A percentile compares a stretch with the other conserved stretches of the same genome.
Conservation (phyloP, 108 stramenopile species). For the Aureococcus anophagefferens region DNA sequence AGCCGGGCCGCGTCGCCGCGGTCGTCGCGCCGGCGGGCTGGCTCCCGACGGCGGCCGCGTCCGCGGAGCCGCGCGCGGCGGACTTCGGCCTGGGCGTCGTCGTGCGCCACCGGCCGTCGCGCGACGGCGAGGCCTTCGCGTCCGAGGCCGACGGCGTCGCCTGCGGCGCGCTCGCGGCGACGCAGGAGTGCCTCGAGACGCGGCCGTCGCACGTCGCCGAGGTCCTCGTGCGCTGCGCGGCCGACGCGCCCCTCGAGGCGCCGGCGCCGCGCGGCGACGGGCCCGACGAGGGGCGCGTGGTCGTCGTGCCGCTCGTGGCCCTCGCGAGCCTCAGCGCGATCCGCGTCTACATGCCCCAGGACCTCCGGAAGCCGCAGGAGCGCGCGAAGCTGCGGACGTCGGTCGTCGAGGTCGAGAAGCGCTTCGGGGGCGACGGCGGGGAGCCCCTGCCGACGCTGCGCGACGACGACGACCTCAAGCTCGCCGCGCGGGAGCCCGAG, state of each 20-base stretch:
- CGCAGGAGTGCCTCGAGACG: not conserved
- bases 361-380: slow-evolving; percentile 47
- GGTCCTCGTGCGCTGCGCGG: not conserved
- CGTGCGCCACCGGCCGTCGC: not conserved
- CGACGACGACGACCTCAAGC: slow-evolving; percentile 76
- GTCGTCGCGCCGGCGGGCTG: no score
- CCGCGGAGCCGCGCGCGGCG: no score
- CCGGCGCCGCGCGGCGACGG: no score
- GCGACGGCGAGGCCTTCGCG: not conserved
- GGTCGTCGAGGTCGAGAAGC: slow-evolving; percentile 63
- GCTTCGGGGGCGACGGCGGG: slow-evolving; percentile 43
- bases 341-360: slow-evolving; percentile 62
- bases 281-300: slow-evolving; percentile 34
- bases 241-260: not conserved
- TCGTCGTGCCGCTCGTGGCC: slow-evolving; percentile 57
- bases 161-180: not conserved
- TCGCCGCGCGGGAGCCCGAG: slow-evolving; percentile 60
- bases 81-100: no score
- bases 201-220: not conserved
- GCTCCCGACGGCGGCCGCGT: no score
- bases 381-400: slow-evolving; percentile 51
- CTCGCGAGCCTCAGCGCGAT: slow-evolving; percentile 73
- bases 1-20: not conserved
- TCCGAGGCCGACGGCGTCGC: not conserved
- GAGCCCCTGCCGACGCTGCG: slow-evolving; percentile 64